phyloP scores from a whole-genome alignment of 805 yeast species.

The Clavispora santaluciae region DNA sequence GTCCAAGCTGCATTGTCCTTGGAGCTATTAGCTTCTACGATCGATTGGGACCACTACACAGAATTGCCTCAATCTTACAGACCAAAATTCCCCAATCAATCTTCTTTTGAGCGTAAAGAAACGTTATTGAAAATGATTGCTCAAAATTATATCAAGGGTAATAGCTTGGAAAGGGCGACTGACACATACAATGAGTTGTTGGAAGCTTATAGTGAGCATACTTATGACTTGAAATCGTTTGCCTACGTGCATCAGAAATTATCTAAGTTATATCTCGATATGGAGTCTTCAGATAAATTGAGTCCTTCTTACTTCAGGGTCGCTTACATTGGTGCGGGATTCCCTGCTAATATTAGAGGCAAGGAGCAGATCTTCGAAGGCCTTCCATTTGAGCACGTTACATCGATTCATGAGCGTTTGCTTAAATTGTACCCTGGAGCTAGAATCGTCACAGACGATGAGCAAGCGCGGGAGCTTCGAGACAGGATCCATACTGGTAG shows the following conservation, averaged over 20 bases:
- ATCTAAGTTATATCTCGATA: conserved; percentile 59
- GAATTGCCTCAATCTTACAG: conserved; percentile 50
- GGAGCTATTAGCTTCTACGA: conserved; percentile 72
- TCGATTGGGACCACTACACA: conserved; percentile 63
- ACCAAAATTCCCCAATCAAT: conserved; percentile 76
- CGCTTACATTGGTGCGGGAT: conserved; percentile 77
- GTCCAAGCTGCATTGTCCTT: conserved; percentile 82
- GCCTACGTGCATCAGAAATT: conserved; percentile 66
- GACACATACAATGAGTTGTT: conserved; percentile 73
- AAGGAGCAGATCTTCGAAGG: conserved; percentile 82
- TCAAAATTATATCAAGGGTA: conserved; percentile 61
- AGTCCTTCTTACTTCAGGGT: conserved; percentile 78
- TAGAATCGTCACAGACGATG: conserved; percentile 56
- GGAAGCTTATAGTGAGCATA: conserved; percentile 64
- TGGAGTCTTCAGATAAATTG: conserved; percentile 65
- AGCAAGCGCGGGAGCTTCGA: conserved; percentile 48
- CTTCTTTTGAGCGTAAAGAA: conserved; percentile 78
- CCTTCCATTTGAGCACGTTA: conserved; percentile 78
- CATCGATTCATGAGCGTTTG: conserved; percentile 74
- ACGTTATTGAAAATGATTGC: conserved; percentile 67
- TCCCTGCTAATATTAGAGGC: conserved; percentile 72
- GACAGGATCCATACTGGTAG: conserved; percentile 62
- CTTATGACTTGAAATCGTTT: conserved; percentile 73
- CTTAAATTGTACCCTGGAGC: conserved; percentile 79
- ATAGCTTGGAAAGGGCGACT: conserved; percentile 74